Base-by-base conservation (phyloP, 2,329 filamentous ascomycete genomes). In the Ilyonectria robusta region DNA sequence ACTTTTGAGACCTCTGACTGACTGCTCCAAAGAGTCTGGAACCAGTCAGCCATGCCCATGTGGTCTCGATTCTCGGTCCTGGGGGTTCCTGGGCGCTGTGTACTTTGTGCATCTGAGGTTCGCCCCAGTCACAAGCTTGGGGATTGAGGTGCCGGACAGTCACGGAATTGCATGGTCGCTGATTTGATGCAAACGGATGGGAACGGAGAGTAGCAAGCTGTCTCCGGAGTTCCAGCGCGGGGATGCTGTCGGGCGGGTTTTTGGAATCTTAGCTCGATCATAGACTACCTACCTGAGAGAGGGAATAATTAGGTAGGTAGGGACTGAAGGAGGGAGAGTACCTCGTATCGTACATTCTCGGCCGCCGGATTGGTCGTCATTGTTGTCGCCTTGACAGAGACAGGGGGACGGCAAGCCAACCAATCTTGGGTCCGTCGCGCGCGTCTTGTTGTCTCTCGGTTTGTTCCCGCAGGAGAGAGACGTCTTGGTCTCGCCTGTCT, bases 151-250 rank as follows among this genome's bases (percentile, higher is more conserved):
- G 26, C 29, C 57, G 46, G 64, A 62, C 21, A 46, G 59, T 31
- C 70, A 68, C 59, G 58, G 51, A 66, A 70, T 67, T 63, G 62
- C 33, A 59, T 56, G 50, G 68, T 50, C 47, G 62, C 73, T 67
- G 70, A 69, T 74, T 74, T 63, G 68, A 67, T 62, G 61, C 46
- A 61, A 62, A 62, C 62, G 61, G 50, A 58, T 59, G 66, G 58
- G 66, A 65, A 65, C 63, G 62, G 62, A 58, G 60, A 70, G 69
- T 6, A 26, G 26, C 66, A 75, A 59, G 66, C 63, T 67, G 67
- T 75, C 71, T 67, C 57, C 69, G 62, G 64, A 71, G 70, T 50
- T 63, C 51, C 64, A 66, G 60, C 56, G 63, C 70, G 61, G 68
- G 63, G 66, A 68, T 66, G 42, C 44, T n/a, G 35, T 53, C 44